These are phyloP conservation scores for Trichoderma gamsii DNA, from an alignment of 495 filamentous ascomycete genomes.

Conservation along the genomic window DNA sequence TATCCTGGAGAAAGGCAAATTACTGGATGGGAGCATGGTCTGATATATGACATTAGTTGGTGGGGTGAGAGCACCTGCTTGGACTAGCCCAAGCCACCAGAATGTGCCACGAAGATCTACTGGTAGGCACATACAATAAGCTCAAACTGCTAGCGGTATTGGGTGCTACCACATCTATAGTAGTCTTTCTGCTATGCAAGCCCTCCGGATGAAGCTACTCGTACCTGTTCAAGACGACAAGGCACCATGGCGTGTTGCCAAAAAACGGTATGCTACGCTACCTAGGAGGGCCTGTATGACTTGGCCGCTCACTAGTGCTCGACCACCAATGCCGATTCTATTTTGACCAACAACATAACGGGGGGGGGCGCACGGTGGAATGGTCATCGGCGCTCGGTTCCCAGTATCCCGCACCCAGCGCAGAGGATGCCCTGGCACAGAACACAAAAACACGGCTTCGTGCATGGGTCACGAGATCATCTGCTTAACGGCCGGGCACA, in stretches of 20 bases:
- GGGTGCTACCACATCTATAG: not conserved
- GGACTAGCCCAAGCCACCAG: not conserved
- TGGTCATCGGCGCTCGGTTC: too few relatives aligned
- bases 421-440: not conserved
- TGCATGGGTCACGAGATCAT: constrained; percentile 1
- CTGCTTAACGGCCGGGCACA: not conserved
- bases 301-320: too few relatives aligned
- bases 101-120: not conserved
- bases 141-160: too few relatives aligned
- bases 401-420: not conserved
- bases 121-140: too few relatives aligned
- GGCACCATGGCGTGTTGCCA: not conserved
- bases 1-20: not conserved
- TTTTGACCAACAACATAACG: too few relatives aligned
- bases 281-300: too few relatives aligned
- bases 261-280: not conserved
- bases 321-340: too few relatives aligned
- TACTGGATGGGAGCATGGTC: not conserved
- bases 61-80: not conserved
- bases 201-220: not conserved
- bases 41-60: not conserved
- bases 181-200: not conserved
- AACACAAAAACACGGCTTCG: too few relatives aligned
- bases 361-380: too few relatives aligned
- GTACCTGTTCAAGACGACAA: too few relatives aligned